Conservation (phyloP, 345 rosid genomes). For the Syzygium oleosum region DNA sequence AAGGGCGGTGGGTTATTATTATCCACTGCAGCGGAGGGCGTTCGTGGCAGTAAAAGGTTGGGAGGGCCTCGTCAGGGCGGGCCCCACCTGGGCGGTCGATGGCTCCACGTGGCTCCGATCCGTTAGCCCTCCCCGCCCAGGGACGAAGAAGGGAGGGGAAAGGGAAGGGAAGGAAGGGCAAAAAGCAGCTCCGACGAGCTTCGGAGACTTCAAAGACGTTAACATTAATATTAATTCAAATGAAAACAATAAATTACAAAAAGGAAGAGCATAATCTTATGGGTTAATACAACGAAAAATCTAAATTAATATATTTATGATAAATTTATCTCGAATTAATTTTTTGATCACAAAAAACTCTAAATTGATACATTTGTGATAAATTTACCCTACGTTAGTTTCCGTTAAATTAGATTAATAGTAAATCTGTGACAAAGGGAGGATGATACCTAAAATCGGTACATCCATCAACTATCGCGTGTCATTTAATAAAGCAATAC, state of each 20-base stretch:
- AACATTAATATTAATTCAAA: background rate
- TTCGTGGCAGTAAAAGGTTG: conserved; percentile 30
- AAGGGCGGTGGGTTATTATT: conserved; percentile 10
- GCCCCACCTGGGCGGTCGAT: conserved; percentile 9
- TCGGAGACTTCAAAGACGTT: background rate
- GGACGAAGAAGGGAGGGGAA: background rate
- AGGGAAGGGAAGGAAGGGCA: background rate
- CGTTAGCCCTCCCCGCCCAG: background rate
- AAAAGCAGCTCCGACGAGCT: background rate
- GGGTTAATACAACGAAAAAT: too few relatives aligned
- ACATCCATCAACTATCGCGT: accelerated
- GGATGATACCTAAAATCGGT: too few relatives aligned
- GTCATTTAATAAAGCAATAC: too few relatives aligned
- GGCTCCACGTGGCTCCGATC: conserved; percentile 21
- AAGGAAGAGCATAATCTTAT: background rate
- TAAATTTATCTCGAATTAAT: too few relatives aligned
- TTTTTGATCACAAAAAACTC: background rate
- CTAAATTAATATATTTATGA: accelerated
- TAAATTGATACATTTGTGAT: too few relatives aligned
- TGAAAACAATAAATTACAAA: background rate
- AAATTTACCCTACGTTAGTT: too few relatives aligned
- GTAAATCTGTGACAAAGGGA: too few relatives aligned
- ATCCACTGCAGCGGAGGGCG: conserved; percentile 7
- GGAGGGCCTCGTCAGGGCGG: background rate
- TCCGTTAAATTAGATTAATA: too few relatives aligned